These are phyloP conservation scores for Ophiostoma himal-ulmi DNA, from an alignment of 2,329 filamentous ascomycete genomes.

Conservation along the genomic window DNA sequence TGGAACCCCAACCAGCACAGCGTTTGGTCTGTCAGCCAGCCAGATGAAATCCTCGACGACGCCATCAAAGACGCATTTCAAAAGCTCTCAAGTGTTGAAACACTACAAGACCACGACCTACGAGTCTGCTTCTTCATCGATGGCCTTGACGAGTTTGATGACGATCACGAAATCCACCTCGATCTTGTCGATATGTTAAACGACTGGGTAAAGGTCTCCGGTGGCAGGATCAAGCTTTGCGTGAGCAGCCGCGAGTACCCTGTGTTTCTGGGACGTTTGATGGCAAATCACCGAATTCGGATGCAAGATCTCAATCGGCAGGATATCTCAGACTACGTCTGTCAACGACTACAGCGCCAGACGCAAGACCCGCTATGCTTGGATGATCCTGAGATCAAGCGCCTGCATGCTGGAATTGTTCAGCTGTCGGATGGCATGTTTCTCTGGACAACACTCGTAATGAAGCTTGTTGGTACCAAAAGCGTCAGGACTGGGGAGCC, in stretches of 20 bases:
- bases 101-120: neutral
- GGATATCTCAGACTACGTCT: neutral
- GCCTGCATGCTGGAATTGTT: neutral
- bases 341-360: neutral
- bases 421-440: neutral
- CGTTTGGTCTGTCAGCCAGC: neutral
- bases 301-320: constrained; percentile 6
- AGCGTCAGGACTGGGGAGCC: neutral
- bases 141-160: constrained; percentile 18
- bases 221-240: constrained; percentile 8
- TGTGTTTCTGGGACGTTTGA: neutral
- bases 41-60: neutral
- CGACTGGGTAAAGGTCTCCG: neutral
- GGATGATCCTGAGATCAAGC: neutral
- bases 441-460: neutral
- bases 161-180: neutral
- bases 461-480: neutral
- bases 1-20: neutral
- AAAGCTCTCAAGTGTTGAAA: neutral
- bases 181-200: constrained; percentile 1
- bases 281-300: neutral
- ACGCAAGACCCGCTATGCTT: neutral
- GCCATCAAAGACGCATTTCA: neutral
- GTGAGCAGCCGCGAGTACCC: constrained; percentile 17
- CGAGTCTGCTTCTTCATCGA: neutral